Evolutionary conservation across 1,139 yeast genomes (phyloP).

Genomic region (Lodderomyces parapsilosis): DNA sequence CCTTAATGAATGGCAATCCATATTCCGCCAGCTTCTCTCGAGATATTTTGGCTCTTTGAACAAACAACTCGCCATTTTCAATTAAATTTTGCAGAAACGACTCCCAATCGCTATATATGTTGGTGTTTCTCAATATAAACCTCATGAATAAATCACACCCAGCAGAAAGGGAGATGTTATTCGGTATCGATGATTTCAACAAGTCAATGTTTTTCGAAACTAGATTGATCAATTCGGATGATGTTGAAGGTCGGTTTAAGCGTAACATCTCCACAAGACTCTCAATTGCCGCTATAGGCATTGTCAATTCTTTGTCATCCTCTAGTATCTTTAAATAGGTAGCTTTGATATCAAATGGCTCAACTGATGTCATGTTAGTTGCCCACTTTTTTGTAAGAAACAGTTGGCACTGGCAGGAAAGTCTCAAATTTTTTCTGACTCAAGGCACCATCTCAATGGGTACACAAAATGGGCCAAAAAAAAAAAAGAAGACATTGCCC

Average conservation of each 20-base stretch:
- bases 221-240: constrained; percentile 84
- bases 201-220: constrained; percentile 74
- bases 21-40: constrained; percentile 84
- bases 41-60: constrained; percentile 87
- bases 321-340: constrained; percentile 76
- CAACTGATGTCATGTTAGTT: neutral
- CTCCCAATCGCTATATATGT: constrained; percentile 92
- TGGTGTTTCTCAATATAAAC: constrained; percentile 86
- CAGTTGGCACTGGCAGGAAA: no score
- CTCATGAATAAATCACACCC: constrained; percentile 97
- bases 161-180: constrained; percentile 90
- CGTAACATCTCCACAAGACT: constrained; percentile 81
- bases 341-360: constrained; percentile 68
- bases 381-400: neutral
- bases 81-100: constrained; percentile 86
- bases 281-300: constrained; percentile 99
- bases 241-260: constrained; percentile 84
- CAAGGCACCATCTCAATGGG: neutral
- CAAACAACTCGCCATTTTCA: constrained; percentile 90
- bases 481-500: no score
- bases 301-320: constrained; percentile 92
- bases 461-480: neutral
- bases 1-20: constrained; percentile 87
- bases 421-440: neutral
- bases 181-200: constrained; percentile 76